phyloP scores from a whole-genome alignment of 2,329 filamentous ascomycete genomes.

The Pyrenophora graminea region DNA sequence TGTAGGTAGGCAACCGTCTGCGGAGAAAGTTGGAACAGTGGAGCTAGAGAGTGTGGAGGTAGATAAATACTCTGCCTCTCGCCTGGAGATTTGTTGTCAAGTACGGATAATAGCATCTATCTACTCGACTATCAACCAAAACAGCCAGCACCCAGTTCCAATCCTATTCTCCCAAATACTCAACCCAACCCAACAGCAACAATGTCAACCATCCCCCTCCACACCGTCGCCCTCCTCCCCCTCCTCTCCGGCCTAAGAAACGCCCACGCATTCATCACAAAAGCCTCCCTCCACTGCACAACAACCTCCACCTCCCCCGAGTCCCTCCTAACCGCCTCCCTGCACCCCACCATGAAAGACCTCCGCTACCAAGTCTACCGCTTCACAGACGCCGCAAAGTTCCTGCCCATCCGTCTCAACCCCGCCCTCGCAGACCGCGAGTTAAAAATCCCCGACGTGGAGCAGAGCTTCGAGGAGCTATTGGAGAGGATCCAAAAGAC shows the following conservation, averaged over 20 bases:
- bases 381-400: conserved; percentile 50
- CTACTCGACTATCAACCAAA: no score
- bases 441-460: conserved; percentile 46
- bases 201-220: conserved; percentile 31
- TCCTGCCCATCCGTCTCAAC: conserved; percentile 47
- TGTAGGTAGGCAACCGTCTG: no score
- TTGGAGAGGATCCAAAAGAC: conserved; percentile 54
- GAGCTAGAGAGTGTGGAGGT: no score
- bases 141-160: background rate
- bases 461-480: conserved; percentile 57
- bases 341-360: conserved; percentile 57
- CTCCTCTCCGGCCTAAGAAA: conserved; percentile 51
- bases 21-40: no score
- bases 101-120: no score
- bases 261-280: conserved; percentile 50
- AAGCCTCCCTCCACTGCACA: conserved; percentile 49
- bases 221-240: conserved; percentile 48
- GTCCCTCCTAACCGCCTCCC: conserved; percentile 47
- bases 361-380: conserved; percentile 56
- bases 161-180: no score
- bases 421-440: conserved; percentile 32
- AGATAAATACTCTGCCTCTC: no score
- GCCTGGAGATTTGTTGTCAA: no score
- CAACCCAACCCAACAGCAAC: background rate
- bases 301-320: conserved; percentile 43